A percentile compares a stretch with the other conserved stretches of the same genome.
Conservation (phyloP, 805 yeast genomes). For the Myxozyma melibiosi region DNA sequence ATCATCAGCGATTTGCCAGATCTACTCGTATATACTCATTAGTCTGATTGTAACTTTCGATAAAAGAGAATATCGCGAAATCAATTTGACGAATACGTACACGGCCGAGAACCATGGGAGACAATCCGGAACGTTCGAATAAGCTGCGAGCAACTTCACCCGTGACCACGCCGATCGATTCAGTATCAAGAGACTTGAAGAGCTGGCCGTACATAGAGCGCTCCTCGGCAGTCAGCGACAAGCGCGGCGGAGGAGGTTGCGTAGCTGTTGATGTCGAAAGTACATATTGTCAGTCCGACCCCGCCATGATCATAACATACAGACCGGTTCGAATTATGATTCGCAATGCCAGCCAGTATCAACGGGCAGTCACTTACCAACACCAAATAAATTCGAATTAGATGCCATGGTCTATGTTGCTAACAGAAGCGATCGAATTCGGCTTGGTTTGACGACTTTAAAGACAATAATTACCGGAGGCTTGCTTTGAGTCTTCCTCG, state of each 20-base stretch:
- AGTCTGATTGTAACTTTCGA: not conserved
- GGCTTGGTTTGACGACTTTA: not conserved
- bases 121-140: conserved; percentile 81
- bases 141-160: conserved; percentile 84
- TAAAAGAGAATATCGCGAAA: not conserved
- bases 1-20: conserved; percentile 95
- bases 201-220: conserved; percentile 69
- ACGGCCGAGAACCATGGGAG: conserved; percentile 77
- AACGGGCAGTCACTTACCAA: not conserved
- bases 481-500: too few species aligned
- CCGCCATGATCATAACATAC: not conserved
- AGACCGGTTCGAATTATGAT: too few species aligned
- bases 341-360: not conserved
- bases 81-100: conserved; percentile 18
- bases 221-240: conserved; percentile 63
- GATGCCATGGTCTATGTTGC: too few species aligned
- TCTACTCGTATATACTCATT: conserved; percentile 37
- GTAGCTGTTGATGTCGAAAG: not conserved
- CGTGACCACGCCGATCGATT: conserved; percentile 75
- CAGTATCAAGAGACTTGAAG: conserved; percentile 78
- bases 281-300: not conserved
- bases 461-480: too few species aligned
- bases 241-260: conserved; percentile 24
- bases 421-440: not conserved
- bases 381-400: conserved; percentile 2